Evolutionary conservation across 2,329 filamentous ascomycete species (phyloP), one percentile per base, ranked within the genome.

Genomic region (Fusarium armeniacum): DNA sequence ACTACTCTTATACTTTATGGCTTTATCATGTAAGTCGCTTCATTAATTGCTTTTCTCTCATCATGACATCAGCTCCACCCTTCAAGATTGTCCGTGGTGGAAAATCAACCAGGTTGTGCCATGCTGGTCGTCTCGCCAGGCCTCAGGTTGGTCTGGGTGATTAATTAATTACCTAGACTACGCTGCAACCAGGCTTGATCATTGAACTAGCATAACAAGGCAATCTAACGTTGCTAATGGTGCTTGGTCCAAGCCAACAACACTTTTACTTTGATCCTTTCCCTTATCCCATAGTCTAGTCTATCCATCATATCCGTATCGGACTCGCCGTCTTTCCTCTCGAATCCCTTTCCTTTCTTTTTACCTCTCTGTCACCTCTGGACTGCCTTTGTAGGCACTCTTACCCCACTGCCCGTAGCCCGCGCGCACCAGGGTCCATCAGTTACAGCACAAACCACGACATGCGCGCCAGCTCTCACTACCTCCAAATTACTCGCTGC

Each of bases 151-250:
- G 54, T 50, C 60, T 61, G 67, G 61, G 58, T 58, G 49, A 41
- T 58, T 64, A 57, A 65, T 65, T 70, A 66, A 67, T 67, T 66
- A 54, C 63, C 33, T 51, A 16, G 60, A 58, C 35, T 62, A 62
- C 59, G 44, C 38, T 43, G 46, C 30, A 32, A 32, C 46, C 32
- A 38, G 36, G 43, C 36, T 47, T 50, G 57, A 43, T 28, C 26
- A 35, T 16, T 35, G n/a, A 20, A 20, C 62, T 70, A 70, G 68
- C 68, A 71, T 69, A 69, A 71, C 56, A 62, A 54, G 67, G 68
- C 68, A 71, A 71, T 71, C 52, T 69, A 71, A 71, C 50, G 49
- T 58, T 66, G 61, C 57, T 62, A 60, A 64, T 69, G 58, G 58
- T 62, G 59, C 41, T 62, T 67, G 70, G 67, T 49, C 69, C 52